A percentile compares a stretch with the other conserved stretches of the same genome.
phyloP scores from a whole-genome alignment of 2,329 filamentous ascomycete species.

The Ophiostoma angusticollis region DNA sequence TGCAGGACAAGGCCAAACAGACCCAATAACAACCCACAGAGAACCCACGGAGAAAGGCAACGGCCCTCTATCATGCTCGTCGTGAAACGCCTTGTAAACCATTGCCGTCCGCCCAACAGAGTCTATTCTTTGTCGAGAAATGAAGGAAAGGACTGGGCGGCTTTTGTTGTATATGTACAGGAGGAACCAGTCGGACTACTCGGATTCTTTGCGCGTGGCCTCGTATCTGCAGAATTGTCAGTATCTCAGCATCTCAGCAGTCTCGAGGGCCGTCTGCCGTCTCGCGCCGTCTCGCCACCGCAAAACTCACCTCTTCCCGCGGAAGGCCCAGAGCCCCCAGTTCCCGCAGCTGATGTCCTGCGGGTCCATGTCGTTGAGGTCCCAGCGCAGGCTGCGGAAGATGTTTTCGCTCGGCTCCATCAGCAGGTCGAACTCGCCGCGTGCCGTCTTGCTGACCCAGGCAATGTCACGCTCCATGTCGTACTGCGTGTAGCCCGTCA shows the following conservation, averaged over 20 bases:
- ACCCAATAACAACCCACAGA: too few relatives aligned
- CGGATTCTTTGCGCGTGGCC: conserved; percentile 11
- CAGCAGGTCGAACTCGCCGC: conserved; percentile 83
- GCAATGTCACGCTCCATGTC: conserved; percentile 89
- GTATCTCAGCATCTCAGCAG: too few relatives aligned
- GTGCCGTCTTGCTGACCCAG: conserved; percentile 75
- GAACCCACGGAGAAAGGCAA: too few relatives aligned
- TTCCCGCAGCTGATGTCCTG: conserved; percentile 92
- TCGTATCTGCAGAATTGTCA: too few relatives aligned
- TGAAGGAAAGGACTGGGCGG: background rate
- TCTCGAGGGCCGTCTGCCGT: too few relatives aligned
- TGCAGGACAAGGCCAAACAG: background rate
- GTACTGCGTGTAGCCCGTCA: conserved; percentile 89
- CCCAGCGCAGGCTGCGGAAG: conserved; percentile 91
- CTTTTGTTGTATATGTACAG: conserved; percentile 3
- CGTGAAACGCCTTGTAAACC: too few relatives aligned
- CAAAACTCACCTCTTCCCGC: conserved; percentile 76
- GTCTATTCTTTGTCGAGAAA: background rate
- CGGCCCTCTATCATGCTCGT: too few relatives aligned
- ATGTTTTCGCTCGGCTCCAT: conserved; percentile 86
- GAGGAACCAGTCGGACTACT: background rate
- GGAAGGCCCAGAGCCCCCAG: conserved; percentile 94
- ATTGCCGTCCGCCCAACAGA: background rate
- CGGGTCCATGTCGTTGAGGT: conserved; percentile 88
- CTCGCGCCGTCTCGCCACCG: too few relatives aligned